phyloP scores from a whole-genome alignment of 2,329 filamentous ascomycete genomes.

The Penicillium occitanis region DNA sequence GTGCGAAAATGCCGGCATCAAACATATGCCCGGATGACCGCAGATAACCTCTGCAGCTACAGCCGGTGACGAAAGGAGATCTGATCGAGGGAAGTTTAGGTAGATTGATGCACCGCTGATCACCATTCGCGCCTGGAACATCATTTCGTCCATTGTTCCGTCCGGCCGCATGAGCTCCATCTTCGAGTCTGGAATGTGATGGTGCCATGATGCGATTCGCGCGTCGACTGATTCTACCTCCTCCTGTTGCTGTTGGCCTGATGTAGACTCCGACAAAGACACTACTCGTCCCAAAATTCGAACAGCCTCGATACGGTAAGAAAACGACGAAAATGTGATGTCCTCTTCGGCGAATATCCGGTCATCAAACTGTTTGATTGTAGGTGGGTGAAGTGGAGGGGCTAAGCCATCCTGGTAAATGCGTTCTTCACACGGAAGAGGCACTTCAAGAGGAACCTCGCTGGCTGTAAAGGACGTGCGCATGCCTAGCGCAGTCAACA shows the following conservation, averaged over 20 bases:
- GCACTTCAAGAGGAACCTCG: constrained; percentile 67
- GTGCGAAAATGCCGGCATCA: constrained; percentile 42
- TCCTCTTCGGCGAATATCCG: constrained; percentile 70
- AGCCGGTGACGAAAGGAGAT: constrained; percentile 59
- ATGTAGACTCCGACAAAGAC: constrained; percentile 37
- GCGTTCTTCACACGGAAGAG: constrained; percentile 79
- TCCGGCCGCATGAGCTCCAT: constrained; percentile 66
- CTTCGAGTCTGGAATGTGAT: constrained; percentile 74
- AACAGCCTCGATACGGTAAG: constrained; percentile 78
- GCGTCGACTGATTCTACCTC: constrained; percentile 61
- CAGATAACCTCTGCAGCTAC: constrained; percentile 51
- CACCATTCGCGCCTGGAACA: constrained; percentile 89
- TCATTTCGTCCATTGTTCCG: constrained; percentile 78
- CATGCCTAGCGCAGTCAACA: constrained; percentile 68
- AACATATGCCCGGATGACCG: constrained; percentile 40
- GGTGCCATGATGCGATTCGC: constrained; percentile 69
- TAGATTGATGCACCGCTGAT: constrained; percentile 64
- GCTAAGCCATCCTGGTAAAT: constrained; percentile 55
- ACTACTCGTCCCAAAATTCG: constrained; percentile 78
- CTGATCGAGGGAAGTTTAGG: constrained; percentile 75
- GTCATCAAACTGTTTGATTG: constrained; percentile 74
- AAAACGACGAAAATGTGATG: constrained; percentile 73
- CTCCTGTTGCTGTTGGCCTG: constrained; percentile 47
- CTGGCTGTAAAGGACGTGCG: constrained; percentile 60
- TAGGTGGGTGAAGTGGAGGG: constrained; percentile 57